Conservation (phyloP, 2,329 filamentous ascomycete genomes). For the Colletotrichum lupini region DNA sequence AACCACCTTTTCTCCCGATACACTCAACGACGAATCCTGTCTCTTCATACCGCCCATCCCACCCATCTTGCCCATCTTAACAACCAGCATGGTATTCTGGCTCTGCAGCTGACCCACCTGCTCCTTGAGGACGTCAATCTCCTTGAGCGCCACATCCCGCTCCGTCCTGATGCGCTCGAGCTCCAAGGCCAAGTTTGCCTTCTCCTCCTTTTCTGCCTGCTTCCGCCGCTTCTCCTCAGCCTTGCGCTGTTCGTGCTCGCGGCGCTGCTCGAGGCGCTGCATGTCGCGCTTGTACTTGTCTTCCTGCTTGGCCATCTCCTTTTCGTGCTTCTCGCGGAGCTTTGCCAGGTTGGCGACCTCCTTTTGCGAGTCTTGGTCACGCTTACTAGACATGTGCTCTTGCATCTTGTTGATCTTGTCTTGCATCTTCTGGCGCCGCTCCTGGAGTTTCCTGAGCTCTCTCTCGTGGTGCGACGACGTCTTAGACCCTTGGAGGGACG, state of each 20-base stretch:
- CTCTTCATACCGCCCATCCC: constrained; percentile 38
- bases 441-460: constrained; percentile 72
- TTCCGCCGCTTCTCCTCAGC: constrained; percentile 63
- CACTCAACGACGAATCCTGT: constrained; percentile 48
- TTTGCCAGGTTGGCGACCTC: constrained; percentile 65
- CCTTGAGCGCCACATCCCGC: constrained; percentile 61
- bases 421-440: constrained; percentile 70
- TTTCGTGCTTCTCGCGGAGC: constrained; percentile 71
- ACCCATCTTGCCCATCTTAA: constrained; percentile 54
- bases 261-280: constrained; percentile 72
- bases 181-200: constrained; percentile 59
- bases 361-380: constrained; percentile 59
- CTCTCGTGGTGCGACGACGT: constrained; percentile 62
- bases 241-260: constrained; percentile 70
- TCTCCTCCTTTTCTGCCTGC: constrained; percentile 64
- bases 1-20: constrained; percentile 11
- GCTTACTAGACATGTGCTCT: constrained; percentile 57
- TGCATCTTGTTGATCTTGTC: constrained; percentile 69
- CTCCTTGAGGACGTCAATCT: constrained; percentile 64
- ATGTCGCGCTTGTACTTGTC: constrained; percentile 74
- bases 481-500: constrained; percentile 41
- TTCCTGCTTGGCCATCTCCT: constrained; percentile 72
- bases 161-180: constrained; percentile 64
- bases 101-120: constrained; percentile 68
- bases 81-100: constrained; percentile 69